phyloP scores from a whole-genome alignment of 2,329 filamentous ascomycete species.

The Clarireedia paspali region DNA sequence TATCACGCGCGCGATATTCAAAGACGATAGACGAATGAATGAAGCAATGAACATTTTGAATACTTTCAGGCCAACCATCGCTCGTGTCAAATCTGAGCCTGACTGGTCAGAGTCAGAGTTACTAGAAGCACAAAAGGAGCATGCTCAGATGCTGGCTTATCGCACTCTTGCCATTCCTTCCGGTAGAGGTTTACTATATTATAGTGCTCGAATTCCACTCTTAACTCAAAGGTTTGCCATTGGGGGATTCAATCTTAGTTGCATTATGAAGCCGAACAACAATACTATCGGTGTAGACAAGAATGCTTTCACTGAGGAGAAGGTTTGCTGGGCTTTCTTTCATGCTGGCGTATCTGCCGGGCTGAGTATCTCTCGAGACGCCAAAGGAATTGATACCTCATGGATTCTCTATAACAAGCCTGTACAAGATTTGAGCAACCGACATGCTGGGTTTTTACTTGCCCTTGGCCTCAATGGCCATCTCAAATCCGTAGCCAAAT shows the following conservation, averaged over 20 bases:
- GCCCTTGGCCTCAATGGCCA: slow-evolving; percentile 91
- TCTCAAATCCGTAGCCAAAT: slow-evolving; percentile 88
- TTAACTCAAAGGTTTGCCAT: slow-evolving; percentile 89
- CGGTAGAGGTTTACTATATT: slow-evolving; percentile 82
- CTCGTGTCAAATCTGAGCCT: slow-evolving; percentile 68
- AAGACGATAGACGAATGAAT: slow-evolving; percentile 79
- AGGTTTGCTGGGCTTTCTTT: slow-evolving; percentile 97
- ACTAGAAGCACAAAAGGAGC: slow-evolving; percentile 83
- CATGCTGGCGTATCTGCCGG: slow-evolving; percentile 93
- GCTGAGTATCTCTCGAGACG: slow-evolving; percentile 79
- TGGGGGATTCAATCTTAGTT: slow-evolving; percentile 84
- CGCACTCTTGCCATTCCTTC: slow-evolving; percentile 84
- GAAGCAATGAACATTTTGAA: slow-evolving; percentile 84
- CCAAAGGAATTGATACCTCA: slow-evolving; percentile 91
- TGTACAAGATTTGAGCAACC: slow-evolving; percentile 74
- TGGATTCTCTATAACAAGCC: slow-evolving; percentile 99
- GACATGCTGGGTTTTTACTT: slow-evolving; percentile 90
- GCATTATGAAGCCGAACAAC: slow-evolving; percentile 84
- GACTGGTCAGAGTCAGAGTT: slow-evolving; percentile 81
- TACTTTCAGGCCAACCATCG: slow-evolving; percentile 68
- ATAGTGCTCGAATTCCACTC: slow-evolving; percentile 77
- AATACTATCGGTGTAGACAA: slow-evolving; percentile 93
- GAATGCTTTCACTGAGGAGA: slow-evolving; percentile 82
- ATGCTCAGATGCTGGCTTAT: slow-evolving; percentile 78
- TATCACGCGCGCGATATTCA: slow-evolving; percentile 81